Percentiles rank a stretch among this genome's conserved stretches.
These are phyloP conservation scores for Coniochaeta ligniaria DNA, from an alignment of 2,329 filamentous ascomycete species.

Conservation along the genomic window DNA sequence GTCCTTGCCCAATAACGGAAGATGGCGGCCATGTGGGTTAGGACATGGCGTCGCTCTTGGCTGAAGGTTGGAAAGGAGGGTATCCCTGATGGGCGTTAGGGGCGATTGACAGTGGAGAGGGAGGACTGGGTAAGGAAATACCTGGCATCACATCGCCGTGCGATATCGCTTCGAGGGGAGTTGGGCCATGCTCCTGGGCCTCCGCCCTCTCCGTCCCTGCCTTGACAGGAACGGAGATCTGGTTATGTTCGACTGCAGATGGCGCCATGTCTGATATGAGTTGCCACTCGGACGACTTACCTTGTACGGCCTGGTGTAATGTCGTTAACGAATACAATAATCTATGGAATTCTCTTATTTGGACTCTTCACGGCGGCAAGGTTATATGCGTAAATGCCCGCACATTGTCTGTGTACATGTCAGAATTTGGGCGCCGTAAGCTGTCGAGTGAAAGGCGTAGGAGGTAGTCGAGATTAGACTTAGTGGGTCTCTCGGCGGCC, in stretches of 20 bases:
- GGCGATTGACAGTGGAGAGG: not conserved
- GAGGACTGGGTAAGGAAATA: not conserved
- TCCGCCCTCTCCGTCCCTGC: constrained; percentile 5
- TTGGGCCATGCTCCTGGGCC: constrained; percentile 9
- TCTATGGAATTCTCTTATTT: too few species aligned
- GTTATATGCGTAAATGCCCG: not conserved
- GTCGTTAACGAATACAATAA: not conserved
- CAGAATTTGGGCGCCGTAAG: not conserved
- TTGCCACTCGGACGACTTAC: not conserved
- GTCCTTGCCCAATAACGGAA: constrained; percentile 50
- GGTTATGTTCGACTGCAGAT: constrained; percentile 6
- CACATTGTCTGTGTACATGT: not conserved
- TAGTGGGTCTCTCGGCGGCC: not conserved
- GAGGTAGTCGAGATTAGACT: not conserved
- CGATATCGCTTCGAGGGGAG: constrained; percentile 19
- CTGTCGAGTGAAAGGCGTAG: not conserved
- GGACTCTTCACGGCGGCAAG: too few species aligned
- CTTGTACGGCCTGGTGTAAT: not conserved
- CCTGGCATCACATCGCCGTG: constrained; percentile 19
- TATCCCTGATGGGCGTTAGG: constrained; percentile 16
- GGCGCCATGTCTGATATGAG: constrained; percentile 13
- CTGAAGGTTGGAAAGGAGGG: constrained; percentile 31
- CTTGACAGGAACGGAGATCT: not conserved
- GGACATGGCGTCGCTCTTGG: constrained; percentile 52
- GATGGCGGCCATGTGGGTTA: constrained; percentile 60